Evolutionary conservation across 1,284 basidiomycete species (phyloP), one percentile per base, ranked within the genome.

Genomic region (Cryptococcus maquisensis): DNA sequence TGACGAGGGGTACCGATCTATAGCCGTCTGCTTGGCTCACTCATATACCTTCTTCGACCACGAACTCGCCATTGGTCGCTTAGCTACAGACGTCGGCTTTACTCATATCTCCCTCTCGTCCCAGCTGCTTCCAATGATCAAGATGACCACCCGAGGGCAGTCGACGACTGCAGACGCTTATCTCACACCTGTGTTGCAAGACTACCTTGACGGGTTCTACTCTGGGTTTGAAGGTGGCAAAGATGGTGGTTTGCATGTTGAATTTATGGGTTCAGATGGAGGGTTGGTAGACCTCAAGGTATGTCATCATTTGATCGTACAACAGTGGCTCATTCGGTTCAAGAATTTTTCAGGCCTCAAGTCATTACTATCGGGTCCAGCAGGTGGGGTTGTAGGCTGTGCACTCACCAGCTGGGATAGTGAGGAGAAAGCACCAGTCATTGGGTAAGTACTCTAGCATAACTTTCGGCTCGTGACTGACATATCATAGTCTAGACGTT

Each of bases 131-230:
- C 89, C 95, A 2, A 94, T 95, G 90, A 94, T 96, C 78, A 60
- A 64, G 75, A 88, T 96, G 82, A 90, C 97, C 4, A 90, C 97
- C 4, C 86, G 95, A 5, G 95, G 92, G 0, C 86, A 89, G 3
- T 94, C 90, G 0, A 86, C 90, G 0, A 96, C 92, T 0, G 95
- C 93, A 0, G 95, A 98, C 66, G 96, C 95, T 2, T 98, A 98
- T 72, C 83, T 98, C 28, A 97, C 94, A 0, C 95, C 94, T 1
- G 88, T 96, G 46, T 77, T 97, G 36, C 79, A 82, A 21, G 81
- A 84, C 28, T 97, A 97, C 68, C 82, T 97, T n/a, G 86, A 93
- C 61, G 90, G 91, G 0, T 96, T 97, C 79, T 96, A 93, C 76
- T 74, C 77, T 32, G 92, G 93, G 0, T 97, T 97, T 64, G 88